A percentile compares a stretch with the other conserved stretches of the same genome.
Conservation (phyloP, 495 filamentous ascomycete genomes). For the Talaromyces ruber region DNA sequence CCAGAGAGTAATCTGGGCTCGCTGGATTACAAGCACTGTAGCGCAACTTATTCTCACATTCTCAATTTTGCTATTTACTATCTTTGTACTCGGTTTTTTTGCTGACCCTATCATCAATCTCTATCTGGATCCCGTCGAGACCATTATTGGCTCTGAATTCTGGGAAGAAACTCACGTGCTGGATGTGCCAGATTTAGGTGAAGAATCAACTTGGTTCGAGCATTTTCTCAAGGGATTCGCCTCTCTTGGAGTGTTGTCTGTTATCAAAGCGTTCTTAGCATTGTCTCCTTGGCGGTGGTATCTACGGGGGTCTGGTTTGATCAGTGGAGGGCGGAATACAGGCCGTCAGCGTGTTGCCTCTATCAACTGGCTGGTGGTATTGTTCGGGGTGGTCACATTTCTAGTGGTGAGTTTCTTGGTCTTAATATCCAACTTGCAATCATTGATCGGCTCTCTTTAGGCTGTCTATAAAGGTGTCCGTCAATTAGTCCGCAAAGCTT, state of each 20-base stretch:
- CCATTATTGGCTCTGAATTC: conserved; percentile 29
- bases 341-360: conserved; percentile 66
- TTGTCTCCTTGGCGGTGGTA: conserved; percentile 71
- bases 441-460: conserved; percentile 29
- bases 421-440: neutral
- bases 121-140: conserved; percentile 66
- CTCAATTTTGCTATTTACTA: conserved; percentile 53
- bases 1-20: conserved; percentile 65
- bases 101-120: conserved; percentile 89
- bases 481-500: conserved; percentile 54
- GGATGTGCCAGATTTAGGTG: conserved; percentile 30
- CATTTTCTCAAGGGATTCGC: conserved; percentile 87
- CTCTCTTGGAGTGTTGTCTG: conserved; percentile 75
- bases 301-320: conserved; percentile 44
- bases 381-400: conserved; percentile 75
- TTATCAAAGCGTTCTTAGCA: conserved; percentile 69
- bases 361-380: conserved; percentile 67
- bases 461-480: conserved; percentile 72
- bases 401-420: conserved; percentile 53
- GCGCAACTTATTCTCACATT: conserved; percentile 60
- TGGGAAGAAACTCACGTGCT: conserved; percentile 28
- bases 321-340: conserved; percentile 45
- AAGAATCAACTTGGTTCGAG: conserved; percentile 54
- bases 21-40: conserved; percentile 59
- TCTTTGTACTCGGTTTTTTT: conserved; percentile 81